A percentile compares a stretch with the other conserved stretches of the same genome.
Evolutionary conservation across 164 flowering plant genomes (phyloP).

Genomic region (Cinnamomum micranthum): DNA sequence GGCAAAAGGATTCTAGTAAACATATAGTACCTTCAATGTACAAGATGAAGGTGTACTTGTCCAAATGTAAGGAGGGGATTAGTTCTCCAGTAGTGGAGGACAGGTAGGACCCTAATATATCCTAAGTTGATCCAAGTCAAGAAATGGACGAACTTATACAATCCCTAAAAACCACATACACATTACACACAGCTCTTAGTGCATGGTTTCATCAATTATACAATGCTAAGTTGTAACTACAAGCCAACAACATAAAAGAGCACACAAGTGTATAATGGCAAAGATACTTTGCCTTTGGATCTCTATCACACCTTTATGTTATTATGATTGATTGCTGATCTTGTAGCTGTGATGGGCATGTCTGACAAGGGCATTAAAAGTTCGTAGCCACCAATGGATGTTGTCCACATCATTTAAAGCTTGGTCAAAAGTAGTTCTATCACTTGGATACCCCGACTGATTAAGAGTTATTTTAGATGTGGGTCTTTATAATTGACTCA

Average conservation of each 20-base stretch:
- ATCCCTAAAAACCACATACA: not conserved
- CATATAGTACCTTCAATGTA: too few species aligned
- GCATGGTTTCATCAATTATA: not conserved
- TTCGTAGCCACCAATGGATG: not conserved
- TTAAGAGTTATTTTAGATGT: not conserved
- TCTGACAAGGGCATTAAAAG: not conserved
- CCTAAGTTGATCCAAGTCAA: conserved; percentile 3
- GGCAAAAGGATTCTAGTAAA: too few species aligned
- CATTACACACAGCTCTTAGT: not conserved
- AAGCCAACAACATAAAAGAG: not conserved
- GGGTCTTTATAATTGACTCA: not conserved
- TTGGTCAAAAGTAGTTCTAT: not conserved
- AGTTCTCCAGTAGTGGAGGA: conserved; percentile 1
- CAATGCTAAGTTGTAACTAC: not conserved
- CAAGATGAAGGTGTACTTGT: not conserved
- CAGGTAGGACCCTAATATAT: not conserved
- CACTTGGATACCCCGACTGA: not conserved
- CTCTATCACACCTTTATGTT: not conserved
- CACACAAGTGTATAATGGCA: not conserved
- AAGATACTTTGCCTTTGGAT: not conserved
- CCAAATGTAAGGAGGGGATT: not conserved
- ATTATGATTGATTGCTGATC: not conserved
- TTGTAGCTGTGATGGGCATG: not conserved
- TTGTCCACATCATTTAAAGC: not conserved
- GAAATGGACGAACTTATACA: not conserved